Conservation (phyloP, 2,329 filamentous ascomycete species). For the Colletotrichum horii region DNA sequence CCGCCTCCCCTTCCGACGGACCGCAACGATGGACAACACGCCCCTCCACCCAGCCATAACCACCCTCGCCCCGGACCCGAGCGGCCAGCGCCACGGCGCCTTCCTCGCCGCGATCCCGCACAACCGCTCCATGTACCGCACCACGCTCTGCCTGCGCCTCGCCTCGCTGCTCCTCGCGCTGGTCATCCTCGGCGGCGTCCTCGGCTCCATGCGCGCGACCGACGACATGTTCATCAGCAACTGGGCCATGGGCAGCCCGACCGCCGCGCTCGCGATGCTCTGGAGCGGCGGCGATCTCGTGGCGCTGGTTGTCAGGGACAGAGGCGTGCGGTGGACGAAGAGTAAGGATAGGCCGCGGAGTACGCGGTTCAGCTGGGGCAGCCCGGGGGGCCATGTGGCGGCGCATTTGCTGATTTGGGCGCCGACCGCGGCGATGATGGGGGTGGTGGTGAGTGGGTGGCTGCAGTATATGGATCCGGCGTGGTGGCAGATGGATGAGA, state of each 20-base stretch:
- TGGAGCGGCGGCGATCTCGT: slow-evolving; percentile 10
- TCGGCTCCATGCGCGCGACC: background rate
- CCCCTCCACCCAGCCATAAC: slow-evolving; percentile 15
- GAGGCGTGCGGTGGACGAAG: slow-evolving; percentile 8
- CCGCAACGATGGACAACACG: slow-evolving; percentile 18
- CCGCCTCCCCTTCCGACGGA: background rate
- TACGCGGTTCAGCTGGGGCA: slow-evolving; percentile 11
- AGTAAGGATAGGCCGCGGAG: background rate
- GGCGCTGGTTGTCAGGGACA: slow-evolving; percentile 2
- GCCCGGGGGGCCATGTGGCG: background rate
- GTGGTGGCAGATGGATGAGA: background rate
- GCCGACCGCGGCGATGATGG: background rate
- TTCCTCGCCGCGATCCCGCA: slow-evolving; percentile 20
- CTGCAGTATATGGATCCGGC: background rate
- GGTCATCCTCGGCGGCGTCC: slow-evolving; percentile 1
- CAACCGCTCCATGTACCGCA: slow-evolving; percentile 19
- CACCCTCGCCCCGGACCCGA: background rate
- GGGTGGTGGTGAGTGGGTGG: background rate
- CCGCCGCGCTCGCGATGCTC: background rate
- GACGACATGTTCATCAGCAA: background rate
- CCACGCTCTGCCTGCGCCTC: slow-evolving; percentile 3
- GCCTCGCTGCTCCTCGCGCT: slow-evolving; percentile 6
- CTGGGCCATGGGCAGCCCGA: slow-evolving; percentile 7
- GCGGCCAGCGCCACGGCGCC: slow-evolving; percentile 10
- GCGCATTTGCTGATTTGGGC: slow-evolving; percentile 15